Evolutionary conservation across 2,329 filamentous ascomycete species (phyloP).

Genomic region (Alternaria gansuensis): DNA sequence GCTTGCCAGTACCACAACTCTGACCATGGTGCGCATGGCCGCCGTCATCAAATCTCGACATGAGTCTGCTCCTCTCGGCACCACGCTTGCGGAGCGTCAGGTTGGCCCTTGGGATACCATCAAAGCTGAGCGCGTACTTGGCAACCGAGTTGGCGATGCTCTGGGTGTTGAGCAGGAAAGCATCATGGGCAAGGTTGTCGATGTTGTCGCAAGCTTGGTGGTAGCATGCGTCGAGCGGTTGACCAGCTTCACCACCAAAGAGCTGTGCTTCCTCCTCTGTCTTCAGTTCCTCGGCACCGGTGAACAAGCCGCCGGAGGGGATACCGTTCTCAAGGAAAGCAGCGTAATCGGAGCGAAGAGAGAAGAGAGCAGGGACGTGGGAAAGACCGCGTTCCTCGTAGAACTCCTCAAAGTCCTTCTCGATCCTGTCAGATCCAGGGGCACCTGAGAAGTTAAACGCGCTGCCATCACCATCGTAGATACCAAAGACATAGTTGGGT

Average conservation of each 20-base stretch:
- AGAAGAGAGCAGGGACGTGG: conserved; percentile 50
- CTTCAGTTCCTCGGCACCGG: conserved; percentile 54
- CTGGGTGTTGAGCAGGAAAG: conserved; percentile 52
- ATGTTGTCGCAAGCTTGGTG: conserved; percentile 51
- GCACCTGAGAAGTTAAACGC: conserved; percentile 52
- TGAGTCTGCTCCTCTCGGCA: conserved; percentile 36
- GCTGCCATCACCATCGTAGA: conserved; percentile 53
- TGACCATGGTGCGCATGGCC: conserved; percentile 42
- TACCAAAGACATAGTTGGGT: conserved; percentile 53
- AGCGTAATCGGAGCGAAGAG: conserved; percentile 54
- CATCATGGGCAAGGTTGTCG: conserved; percentile 50
- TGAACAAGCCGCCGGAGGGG: conserved; percentile 53
- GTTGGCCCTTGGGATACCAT: conserved; percentile 47
- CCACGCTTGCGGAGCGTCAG: conserved; percentile 42
- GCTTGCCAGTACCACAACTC: conserved; percentile 36
- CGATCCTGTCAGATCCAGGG: conserved; percentile 47
- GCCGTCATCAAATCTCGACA: conserved; percentile 38
- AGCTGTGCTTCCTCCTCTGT: conserved; percentile 49
- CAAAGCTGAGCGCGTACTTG: conserved; percentile 50
- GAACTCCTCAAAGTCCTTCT: conserved; percentile 49
- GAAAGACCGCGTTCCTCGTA: conserved; percentile 47
- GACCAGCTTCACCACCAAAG: conserved; percentile 52
- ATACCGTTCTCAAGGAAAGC: conserved; percentile 55
- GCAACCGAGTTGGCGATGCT: conserved; percentile 53
- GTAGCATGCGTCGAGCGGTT: conserved; percentile 51